Evolutionary conservation across 805 yeast species (phyloP).

Genomic region (Yarrowia sp.): DNA sequence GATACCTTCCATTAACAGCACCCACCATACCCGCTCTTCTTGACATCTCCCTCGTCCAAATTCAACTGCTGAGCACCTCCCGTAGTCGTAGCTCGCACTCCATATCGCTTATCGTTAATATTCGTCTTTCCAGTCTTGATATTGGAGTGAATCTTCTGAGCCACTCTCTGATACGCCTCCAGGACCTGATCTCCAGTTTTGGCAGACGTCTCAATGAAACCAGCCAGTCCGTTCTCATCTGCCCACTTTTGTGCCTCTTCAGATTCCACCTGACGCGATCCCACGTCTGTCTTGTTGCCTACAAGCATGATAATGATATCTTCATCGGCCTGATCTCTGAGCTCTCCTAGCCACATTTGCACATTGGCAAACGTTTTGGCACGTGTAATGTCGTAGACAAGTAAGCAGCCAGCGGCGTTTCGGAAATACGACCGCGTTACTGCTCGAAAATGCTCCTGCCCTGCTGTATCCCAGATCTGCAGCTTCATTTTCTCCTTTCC

Average conservation of each 20-base stretch:
- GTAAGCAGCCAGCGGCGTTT: constrained; percentile 51
- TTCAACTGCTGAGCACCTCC: constrained; percentile 28
- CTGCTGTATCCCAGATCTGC: constrained; percentile 52
- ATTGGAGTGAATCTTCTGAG: constrained; percentile 48
- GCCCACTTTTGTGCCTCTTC: constrained; percentile 56
- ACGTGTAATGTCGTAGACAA: constrained; percentile 51
- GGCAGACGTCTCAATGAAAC: constrained; percentile 64
- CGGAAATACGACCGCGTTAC: constrained; percentile 51
- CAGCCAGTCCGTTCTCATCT: constrained; percentile 54
- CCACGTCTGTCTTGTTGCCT: constrained; percentile 79
- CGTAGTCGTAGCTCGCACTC: constrained; percentile 43
- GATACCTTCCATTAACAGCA: not conserved
- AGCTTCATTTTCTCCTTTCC: constrained; percentile 47
- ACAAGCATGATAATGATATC: constrained; percentile 76
- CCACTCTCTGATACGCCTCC: constrained; percentile 53
- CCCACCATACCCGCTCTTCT: constrained; percentile 7
- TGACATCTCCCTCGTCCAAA: constrained; percentile 9
- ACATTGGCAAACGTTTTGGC: constrained; percentile 49
- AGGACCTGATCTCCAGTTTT: constrained; percentile 65
- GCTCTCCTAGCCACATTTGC: constrained; percentile 76
- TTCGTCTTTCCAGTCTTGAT: constrained; percentile 48
- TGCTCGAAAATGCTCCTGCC: constrained; percentile 52
- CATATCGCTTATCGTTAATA: constrained; percentile 46
- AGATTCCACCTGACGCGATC: constrained; percentile 47
- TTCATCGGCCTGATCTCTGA: constrained; percentile 66